phyloP scores from a whole-genome alignment of 257 asterid genomes.

The Scutellaria galericulata region DNA sequence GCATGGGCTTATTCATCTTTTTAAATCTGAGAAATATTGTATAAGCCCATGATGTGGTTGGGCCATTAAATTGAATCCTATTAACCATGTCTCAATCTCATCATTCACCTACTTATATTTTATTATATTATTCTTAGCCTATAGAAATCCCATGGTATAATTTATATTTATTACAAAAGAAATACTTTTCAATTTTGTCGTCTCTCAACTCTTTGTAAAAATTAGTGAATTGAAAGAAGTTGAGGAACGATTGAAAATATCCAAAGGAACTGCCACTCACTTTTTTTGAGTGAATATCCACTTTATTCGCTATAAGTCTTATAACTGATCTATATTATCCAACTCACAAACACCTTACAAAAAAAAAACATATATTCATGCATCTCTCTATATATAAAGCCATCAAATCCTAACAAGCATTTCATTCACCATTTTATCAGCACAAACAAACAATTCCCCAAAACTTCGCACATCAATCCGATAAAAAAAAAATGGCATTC shows the following conservation, averaged over 20 bases:
- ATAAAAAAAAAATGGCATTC: conserved; percentile 28
- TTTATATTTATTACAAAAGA: too few species aligned
- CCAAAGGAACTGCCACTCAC: not conserved
- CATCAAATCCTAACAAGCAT: not conserved
- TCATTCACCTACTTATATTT: too few species aligned
- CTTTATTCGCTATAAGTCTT: not conserved
- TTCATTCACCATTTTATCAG: not conserved
- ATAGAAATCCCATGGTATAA: too few species aligned
- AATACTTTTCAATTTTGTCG: too few species aligned
- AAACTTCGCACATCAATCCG: not conserved
- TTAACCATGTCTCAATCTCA: too few species aligned
- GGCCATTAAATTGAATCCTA: too few species aligned
- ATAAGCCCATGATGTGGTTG: too few species aligned
- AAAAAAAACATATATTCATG: not conserved
- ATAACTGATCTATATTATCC: not conserved
- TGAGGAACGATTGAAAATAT: conserved; percentile 4
- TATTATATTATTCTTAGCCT: too few species aligned
- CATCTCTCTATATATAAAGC: not conserved
- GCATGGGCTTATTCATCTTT: too few species aligned
- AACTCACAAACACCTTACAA: not conserved
- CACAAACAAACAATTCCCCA: too few species aligned
- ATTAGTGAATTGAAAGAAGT: not conserved
- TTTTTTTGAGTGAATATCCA: not conserved
- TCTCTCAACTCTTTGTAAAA: too few species aligned
- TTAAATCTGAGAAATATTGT: too few species aligned